Evolutionary conservation across 1,139 yeast species (phyloP).

Genomic region (Kodamaea alishanica): DNA sequence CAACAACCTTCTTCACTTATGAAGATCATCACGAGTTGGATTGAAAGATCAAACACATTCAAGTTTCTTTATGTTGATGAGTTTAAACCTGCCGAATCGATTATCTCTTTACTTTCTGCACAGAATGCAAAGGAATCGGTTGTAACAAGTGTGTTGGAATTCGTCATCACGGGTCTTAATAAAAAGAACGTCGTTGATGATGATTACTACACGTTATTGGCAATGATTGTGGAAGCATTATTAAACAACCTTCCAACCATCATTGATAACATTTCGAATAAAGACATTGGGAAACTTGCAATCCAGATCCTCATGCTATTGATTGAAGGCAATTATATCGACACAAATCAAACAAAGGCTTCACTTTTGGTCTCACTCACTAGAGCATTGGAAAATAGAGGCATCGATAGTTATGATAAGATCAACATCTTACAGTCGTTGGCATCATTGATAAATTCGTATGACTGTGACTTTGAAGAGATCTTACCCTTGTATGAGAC

Average conservation of each 20-base stretch:
- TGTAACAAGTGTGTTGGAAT: constrained; percentile 51
- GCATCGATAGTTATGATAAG: constrained; percentile 53
- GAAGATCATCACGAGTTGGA: constrained; percentile 64
- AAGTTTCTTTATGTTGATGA: constrained; percentile 57
- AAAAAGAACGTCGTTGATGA: constrained; percentile 41
- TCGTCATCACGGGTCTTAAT: constrained; percentile 44
- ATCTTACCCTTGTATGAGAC: constrained; percentile 52
- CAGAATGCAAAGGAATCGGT: constrained; percentile 67
- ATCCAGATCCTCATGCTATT: constrained; percentile 52
- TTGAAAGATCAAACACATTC: constrained; percentile 47
- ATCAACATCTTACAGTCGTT: constrained; percentile 59
- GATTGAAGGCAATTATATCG: constrained; percentile 58
- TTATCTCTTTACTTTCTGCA: constrained; percentile 53
- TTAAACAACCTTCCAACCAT: constrained; percentile 50
- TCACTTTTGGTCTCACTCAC: constrained; percentile 58
- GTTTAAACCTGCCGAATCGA: constrained; percentile 50
- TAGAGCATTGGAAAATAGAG: constrained; percentile 57
- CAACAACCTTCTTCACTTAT: constrained; percentile 81
- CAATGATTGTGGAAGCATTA: constrained; percentile 55
- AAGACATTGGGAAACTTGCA: constrained; percentile 51
- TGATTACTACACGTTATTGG: constrained; percentile 44
- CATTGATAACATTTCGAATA: constrained; percentile 39
- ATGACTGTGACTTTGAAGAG: constrained; percentile 52
- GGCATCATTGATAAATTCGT: constrained; percentile 49
- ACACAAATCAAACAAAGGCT: constrained; percentile 53